Evolutionary conservation across 371 early-diverging fungal genomes (phyloP), one percentile per base, ranked within the genome.

Genomic region (Mucor saturninus): DNA sequence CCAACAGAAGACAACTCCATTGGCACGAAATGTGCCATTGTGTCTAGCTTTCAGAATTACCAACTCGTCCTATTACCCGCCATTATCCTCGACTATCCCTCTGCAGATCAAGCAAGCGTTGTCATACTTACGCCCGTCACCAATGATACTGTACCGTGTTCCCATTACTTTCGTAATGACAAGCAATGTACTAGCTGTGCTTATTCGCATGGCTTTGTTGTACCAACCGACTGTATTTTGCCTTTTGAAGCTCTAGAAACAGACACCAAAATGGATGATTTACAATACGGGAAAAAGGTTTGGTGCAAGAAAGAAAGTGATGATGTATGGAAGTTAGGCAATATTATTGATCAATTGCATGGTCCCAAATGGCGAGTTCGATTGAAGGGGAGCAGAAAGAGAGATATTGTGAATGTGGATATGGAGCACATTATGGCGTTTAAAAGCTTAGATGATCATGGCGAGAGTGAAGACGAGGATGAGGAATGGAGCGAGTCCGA

Each of bases 81-180:
- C 14, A 26, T 64, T 30, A 35, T 64, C 1, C 15, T 52, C 8
- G 53, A 15, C 11, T 45, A 56, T 26, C 5, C 26, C 28, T 7
- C 21, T 14, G 7, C 52, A 39, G 54, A 59, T 40, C 8, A 56
- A 48, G 6, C 38, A 5, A 52, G 26, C 32, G 75, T 74, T 0
- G 35, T 74, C 5, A 60, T 74, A 5, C 28, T 64, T 10, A 71
- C 67, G 21, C 75, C 75, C 28, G 46, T 74, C 1, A 62, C 71
- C 2, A 32, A 4, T 28, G 62, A 67, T 6, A 74, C 68, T 0
- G 32, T 74, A 8, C 66, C 71, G 2, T 74, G 75, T 37, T 15
- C 52, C 5, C 49, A 48, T 11, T 59, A 58, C 21, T 21, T 21
- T 64, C 11, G 52, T 15, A 8, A 13, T 13, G 6, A 48, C n/a